A percentile compares a stretch with the other conserved stretches of the same genome.
These are phyloP conservation scores for Elsinoe australis DNA, from an alignment of 2,329 filamentous ascomycete genomes.

Conservation along the genomic window DNA sequence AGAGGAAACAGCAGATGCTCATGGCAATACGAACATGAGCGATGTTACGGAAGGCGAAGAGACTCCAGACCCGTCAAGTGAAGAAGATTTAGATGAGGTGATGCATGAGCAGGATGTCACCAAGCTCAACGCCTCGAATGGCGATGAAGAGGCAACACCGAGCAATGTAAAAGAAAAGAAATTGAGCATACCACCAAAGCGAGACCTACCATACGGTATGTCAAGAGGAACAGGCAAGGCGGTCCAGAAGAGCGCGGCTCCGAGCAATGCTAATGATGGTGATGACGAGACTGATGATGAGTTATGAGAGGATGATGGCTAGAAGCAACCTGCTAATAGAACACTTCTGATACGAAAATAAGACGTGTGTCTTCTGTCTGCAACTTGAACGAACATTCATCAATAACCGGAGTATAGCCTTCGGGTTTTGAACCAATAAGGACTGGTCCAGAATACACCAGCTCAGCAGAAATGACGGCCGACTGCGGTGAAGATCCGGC, in stretches of 20 bases:
- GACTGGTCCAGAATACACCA: not conserved
- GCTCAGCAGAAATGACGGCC: not conserved
- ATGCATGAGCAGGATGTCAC: constrained; percentile 21
- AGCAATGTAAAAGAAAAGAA: constrained; percentile 13
- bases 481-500: not conserved
- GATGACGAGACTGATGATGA: constrained; percentile 32
- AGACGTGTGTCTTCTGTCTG: too few species aligned
- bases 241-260: not conserved
- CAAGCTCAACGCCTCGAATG: constrained; percentile 19
- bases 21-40: not conserved
- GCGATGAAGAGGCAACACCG: not conserved
- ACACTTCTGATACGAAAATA: too few species aligned
- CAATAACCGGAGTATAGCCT: too few species aligned
- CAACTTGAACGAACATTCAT: too few species aligned
- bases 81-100: constrained; percentile 25
- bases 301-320: constrained; percentile 23
- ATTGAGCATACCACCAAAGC: constrained; percentile 32
- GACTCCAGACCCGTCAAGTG: constrained; percentile 24
- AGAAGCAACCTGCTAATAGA: not conserved
- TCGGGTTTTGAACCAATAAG: too few species aligned
- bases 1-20: constrained; percentile 19
- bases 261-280: constrained; percentile 20
- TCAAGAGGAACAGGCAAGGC: not conserved
- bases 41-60: constrained; percentile 6
- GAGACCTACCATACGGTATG: constrained; percentile 41